A percentile compares a stretch with the other conserved stretches of the same genome.
Conservation (phyloP, 805 yeast genomes). For the Pichia sporocuriosa region DNA sequence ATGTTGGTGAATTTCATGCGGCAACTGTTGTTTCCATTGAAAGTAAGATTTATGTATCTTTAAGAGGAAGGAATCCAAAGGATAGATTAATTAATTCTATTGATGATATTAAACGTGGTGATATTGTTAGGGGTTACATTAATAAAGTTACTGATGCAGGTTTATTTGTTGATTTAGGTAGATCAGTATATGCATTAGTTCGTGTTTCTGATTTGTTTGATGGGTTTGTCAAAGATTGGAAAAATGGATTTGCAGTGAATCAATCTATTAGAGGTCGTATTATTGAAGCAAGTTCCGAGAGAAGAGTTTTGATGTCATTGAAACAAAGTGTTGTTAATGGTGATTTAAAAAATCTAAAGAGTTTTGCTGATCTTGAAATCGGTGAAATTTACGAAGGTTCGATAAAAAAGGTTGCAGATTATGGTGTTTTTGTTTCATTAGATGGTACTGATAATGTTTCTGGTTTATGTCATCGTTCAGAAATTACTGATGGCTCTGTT, state of each 20-base stretch:
- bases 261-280: conserved; percentile 75
- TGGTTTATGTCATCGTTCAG: conserved; percentile 83
- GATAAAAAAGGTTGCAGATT: conserved; percentile 70
- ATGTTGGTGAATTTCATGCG: conserved; percentile 46
- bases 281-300: conserved; percentile 51
- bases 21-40: conserved; percentile 50
- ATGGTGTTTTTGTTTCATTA: conserved; percentile 83
- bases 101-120: conserved; percentile 58
- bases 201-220: conserved; percentile 80
- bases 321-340: conserved; percentile 79
- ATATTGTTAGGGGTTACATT: conserved; percentile 74
- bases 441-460: conserved; percentile 68
- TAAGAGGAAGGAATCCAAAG: conserved; percentile 47
- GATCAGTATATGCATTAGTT: conserved; percentile 68
- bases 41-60: conserved; percentile 54
- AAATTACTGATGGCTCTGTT: conserved; percentile 65
- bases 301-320: conserved; percentile 67
- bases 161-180: conserved; percentile 69
- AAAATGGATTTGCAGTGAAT: conserved; percentile 59
- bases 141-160: conserved; percentile 70
- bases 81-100: conserved; percentile 44
- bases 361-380: conserved; percentile 58
- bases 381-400: conserved; percentile 75
- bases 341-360: conserved; percentile 48
- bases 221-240: conserved; percentile 80